Base-by-base conservation (phyloP, 1,284 basidiomycete species). In the Fomitopsis schrenkii region DNA sequence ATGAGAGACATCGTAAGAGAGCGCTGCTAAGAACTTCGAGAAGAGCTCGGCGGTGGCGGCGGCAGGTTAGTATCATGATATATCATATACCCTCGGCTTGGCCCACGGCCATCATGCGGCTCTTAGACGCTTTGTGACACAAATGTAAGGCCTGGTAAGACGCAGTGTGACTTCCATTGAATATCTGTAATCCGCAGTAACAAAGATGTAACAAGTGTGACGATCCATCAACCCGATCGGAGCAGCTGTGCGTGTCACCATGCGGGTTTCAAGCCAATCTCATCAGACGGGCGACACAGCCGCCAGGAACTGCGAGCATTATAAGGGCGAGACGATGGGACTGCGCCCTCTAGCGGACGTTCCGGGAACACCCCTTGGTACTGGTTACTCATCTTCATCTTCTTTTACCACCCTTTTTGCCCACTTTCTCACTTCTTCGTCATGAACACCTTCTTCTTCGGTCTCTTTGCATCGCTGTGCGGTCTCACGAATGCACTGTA, bases 401-500 rank as follows among this genome's bases (percentile, higher is more conserved):
- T 62, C 58, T 60, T 60, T 50, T 58, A 44, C 45, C 45, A 56
- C 53, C 54, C 61, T 52, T 62, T 60, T 60, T 56, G 38, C 48
- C 45, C 52, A 33, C 35, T 55, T 57, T 63, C 66, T 58, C 59
- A 35, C 2, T 56, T 62, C 60, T 63, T 66, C 58, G 64, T 63
- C 62, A 68, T 70, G 68, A 66, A 67, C 67, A 40, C 67, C 62
- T 36, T 61, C n/a, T 62, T 62, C 62, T 65, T 66, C 54, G 45
- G 59, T 59, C 45, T 54, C 52, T 19, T 70, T 55, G 58, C 65
- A 68, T 70, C 68, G 68, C 68, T 70, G 68, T 67, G 67, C 68
- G 67, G 68, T 68, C 63, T 68, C 56, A 38, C 66, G 58, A 58
- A 66, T 62, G 67, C 67, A 48, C 63, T 67, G 48, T 46, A 58